Conservation (phyloP, 192 early-diverging fungal species). For the Linnemannia schmuckeri region DNA sequence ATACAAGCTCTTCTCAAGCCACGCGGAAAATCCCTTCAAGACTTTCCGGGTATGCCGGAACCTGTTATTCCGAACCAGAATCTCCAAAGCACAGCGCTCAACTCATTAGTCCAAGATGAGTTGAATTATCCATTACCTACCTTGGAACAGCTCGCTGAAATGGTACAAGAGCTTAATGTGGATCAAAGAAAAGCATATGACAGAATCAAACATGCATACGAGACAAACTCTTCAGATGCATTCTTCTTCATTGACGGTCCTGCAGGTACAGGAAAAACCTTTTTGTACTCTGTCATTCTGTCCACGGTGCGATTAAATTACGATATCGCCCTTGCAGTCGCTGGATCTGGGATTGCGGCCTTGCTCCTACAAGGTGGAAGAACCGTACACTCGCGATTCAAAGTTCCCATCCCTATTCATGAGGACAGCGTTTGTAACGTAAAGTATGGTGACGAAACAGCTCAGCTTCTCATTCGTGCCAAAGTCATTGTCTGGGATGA, state of each 20-base stretch:
- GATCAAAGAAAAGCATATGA: conserved; percentile 37
- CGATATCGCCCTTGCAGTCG: conserved; percentile 40
- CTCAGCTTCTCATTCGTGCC: conserved; percentile 22
- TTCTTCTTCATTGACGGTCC: conserved; percentile 31
- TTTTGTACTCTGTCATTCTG: conserved; percentile 17
- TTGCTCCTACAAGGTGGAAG: conserved; percentile 35
- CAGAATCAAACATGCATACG: neutral
- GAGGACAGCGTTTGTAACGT: conserved; percentile 26
- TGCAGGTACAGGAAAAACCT: conserved; percentile 34
- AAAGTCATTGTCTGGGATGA: too few relatives aligned
- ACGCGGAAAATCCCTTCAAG: neutral
- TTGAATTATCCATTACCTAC: neutral
- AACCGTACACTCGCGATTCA: conserved; percentile 52
- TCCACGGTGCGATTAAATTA: conserved; percentile 9
- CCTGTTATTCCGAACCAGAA: neutral
- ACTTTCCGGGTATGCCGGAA: conserved; percentile 1
- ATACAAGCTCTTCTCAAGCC: neutral
- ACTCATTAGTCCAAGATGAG: conserved; percentile 15
- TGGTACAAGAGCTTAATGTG: conserved; percentile 8
- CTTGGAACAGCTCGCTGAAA: conserved; percentile 4
- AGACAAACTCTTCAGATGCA: neutral
- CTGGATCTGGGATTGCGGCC: conserved; percentile 49
- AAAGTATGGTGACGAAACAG: neutral
- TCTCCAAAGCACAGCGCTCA: conserved; percentile 8
- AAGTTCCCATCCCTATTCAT: conserved; percentile 34